Percentiles rank a stretch among this genome's conserved stretches.
Conservation (phyloP, 305 asterid genomes). For the Rubia tinctorum region DNA sequence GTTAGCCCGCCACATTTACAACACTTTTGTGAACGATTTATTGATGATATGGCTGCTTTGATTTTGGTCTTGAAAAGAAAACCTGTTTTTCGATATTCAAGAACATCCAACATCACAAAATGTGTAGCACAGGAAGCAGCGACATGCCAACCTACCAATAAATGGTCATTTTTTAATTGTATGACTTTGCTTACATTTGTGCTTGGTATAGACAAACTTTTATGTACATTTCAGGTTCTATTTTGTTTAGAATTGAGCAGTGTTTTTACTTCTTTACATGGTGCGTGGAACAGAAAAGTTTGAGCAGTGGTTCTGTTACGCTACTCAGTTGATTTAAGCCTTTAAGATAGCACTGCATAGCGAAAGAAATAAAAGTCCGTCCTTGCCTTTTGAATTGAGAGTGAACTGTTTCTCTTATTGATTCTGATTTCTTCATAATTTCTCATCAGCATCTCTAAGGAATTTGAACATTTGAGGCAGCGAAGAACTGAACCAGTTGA, state of each 20-base stretch:
- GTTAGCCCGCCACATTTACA: conserved; percentile 86
- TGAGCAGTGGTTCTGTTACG: too few species aligned
- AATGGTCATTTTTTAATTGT: not conserved
- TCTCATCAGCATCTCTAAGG: conserved; percentile 57
- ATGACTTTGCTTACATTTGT: not conserved
- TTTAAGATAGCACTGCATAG: too few species aligned
- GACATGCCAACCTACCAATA: conserved; percentile 38
- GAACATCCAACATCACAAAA: conserved; percentile 88
- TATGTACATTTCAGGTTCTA: not conserved
- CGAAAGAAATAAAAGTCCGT: too few species aligned
- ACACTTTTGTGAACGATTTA: conserved; percentile 72
- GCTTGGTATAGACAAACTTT: not conserved
- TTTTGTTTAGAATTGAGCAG: not conserved
- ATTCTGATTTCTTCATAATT: conserved; percentile 21
- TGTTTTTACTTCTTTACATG: not conserved
- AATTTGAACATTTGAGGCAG: conserved; percentile 64
- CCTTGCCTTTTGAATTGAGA: too few species aligned
- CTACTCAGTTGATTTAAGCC: too few species aligned
- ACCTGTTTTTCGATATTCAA: conserved; percentile 88
- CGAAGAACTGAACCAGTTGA: conserved; percentile 42
- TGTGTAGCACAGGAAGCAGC: conserved; percentile 90
- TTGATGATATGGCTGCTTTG: conserved; percentile 91
- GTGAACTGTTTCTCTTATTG: too few species aligned
- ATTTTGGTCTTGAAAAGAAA: conserved; percentile 85
- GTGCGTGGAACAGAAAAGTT: too few species aligned